A percentile compares a stretch with the other conserved stretches of the same genome.
Evolutionary conservation across 2,329 filamentous ascomycete species (phyloP).

Genomic region (Xylariaceae sp.): DNA sequence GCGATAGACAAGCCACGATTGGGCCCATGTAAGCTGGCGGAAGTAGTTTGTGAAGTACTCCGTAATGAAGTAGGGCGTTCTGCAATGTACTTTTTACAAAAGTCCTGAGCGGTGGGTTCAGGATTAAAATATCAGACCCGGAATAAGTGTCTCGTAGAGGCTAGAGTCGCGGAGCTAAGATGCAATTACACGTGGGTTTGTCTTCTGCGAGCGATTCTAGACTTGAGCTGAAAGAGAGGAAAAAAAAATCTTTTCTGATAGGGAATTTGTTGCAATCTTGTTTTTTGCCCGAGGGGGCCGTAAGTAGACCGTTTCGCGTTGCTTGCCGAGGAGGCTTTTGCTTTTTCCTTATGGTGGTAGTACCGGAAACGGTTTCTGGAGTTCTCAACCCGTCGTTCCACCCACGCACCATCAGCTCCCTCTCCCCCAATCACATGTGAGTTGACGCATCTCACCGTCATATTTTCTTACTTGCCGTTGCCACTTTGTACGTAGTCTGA

Average conservation of each 20-base stretch:
- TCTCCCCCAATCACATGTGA: no score
- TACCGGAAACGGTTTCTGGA: no score
- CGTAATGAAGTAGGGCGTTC: neutral
- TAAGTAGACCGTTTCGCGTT: neutral
- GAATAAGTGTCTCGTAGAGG: constrained; percentile 1
- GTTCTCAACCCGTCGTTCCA: neutral
- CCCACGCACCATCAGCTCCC: neutral
- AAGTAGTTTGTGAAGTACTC: neutral
- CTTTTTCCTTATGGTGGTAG: neutral
- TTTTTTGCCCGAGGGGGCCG: neutral
- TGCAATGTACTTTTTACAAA: neutral
- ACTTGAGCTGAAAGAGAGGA: neutral
- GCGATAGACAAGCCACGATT: neutral
- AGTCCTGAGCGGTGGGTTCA: neutral
- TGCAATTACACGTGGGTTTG: neutral
- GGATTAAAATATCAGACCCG: neutral
- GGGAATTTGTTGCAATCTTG: neutral
- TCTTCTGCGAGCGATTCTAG: neutral
- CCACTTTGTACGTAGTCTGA: no score
- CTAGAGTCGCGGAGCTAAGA: constrained; percentile 10
- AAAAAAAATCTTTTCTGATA: neutral
- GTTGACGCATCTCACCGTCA: no score
- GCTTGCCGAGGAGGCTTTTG: neutral
- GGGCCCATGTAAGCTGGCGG: neutral
- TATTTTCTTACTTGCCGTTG: no score